phyloP scores from a whole-genome alignment of 1,284 basidiomycete species.

The Ustilago xerochloae region DNA sequence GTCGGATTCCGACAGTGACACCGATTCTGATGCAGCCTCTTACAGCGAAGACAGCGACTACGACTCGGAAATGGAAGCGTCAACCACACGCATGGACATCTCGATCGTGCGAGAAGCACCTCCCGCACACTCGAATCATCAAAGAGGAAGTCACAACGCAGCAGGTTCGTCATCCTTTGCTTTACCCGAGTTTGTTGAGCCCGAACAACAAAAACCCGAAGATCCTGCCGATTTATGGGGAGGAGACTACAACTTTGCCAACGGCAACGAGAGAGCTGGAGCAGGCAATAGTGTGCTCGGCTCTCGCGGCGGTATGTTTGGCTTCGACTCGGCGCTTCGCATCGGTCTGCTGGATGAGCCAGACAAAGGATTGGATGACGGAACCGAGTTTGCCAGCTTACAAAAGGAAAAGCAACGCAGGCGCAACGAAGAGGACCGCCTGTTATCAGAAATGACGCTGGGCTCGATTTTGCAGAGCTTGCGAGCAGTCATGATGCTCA shows the following conservation, averaged over 20 bases:
- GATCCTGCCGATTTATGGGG: constrained; percentile 50
- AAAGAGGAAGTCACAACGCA: constrained; percentile 3
- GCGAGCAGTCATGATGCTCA: constrained; percentile 45
- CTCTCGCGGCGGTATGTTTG: constrained; percentile 47
- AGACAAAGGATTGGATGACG: constrained; percentile 28
- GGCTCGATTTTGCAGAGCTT: constrained; percentile 46
- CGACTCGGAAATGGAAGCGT: constrained; percentile 37
- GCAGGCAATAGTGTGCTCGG: constrained; percentile 47
- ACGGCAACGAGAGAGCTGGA: constrained; percentile 47
- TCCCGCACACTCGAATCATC: constrained; percentile 3
- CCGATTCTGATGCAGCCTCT: constrained; percentile 35
- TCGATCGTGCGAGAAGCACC: constrained; percentile 23
- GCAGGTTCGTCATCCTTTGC: constrained; percentile 12
- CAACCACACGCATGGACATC: constrained; percentile 35
- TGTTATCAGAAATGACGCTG: constrained; percentile 48
- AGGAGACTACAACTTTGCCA: constrained; percentile 45
- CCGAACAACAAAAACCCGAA: constrained; percentile 47
- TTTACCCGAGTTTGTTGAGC: constrained; percentile 38
- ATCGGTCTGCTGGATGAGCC: constrained; percentile 35
- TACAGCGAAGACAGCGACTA: constrained; percentile 44
- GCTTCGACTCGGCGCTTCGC: constrained; percentile 45
- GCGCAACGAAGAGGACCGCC: constrained; percentile 46
- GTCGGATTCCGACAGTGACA: constrained; percentile 34
- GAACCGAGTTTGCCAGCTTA: constrained; percentile 34
- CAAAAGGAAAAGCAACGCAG: constrained; percentile 29